Percentiles rank a stretch among this genome's conserved stretches.
Conservation (phyloP, 2,329 filamentous ascomycete genomes). For the Endothia cerciana region DNA sequence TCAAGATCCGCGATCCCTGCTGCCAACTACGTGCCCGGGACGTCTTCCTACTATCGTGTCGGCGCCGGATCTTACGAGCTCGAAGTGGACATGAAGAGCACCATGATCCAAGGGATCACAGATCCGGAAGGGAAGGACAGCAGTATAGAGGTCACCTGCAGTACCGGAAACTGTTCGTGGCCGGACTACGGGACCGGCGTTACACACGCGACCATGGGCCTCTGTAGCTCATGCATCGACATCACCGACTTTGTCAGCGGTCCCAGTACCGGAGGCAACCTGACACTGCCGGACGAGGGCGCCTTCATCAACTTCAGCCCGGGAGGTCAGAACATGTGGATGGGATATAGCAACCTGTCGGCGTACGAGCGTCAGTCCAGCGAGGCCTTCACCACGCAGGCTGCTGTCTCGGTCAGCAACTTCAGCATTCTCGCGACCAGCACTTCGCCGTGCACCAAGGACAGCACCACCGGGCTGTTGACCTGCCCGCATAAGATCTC, state of each 20-base stretch:
- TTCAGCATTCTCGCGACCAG: constrained; percentile 32
- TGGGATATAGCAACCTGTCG: constrained; percentile 27
- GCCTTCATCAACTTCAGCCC: constrained; percentile 29
- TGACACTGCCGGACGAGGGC: constrained; percentile 32
- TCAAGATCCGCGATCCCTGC: constrained; percentile 18
- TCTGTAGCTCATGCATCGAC: constrained; percentile 35
- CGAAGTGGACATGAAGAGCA: constrained; percentile 38
- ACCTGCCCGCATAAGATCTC: constrained; percentile 30
- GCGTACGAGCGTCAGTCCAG: constrained; percentile 30
- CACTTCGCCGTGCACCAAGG: constrained; percentile 29
- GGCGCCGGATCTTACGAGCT: constrained; percentile 33
- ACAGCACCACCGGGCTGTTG: constrained; percentile 14
- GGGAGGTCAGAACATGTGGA: constrained; percentile 29
- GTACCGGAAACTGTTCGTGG: constrained; percentile 36
- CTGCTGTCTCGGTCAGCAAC: constrained; percentile 29
- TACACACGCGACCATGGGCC: constrained; percentile 35
- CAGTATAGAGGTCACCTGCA: constrained; percentile 31
- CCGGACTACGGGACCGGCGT: constrained; percentile 29
- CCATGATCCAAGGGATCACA: constrained; percentile 37
- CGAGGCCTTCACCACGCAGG: constrained; percentile 28
- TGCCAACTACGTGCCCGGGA: constrained; percentile 23
- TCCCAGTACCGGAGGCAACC: constrained; percentile 21
- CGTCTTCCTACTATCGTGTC: constrained; percentile 30
- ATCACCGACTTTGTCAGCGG: constrained; percentile 31
- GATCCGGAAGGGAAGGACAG: constrained; percentile 34